Evolutionary conservation across 2,329 filamentous ascomycete species (phyloP).

Genomic region (Periconia digitata): DNA sequence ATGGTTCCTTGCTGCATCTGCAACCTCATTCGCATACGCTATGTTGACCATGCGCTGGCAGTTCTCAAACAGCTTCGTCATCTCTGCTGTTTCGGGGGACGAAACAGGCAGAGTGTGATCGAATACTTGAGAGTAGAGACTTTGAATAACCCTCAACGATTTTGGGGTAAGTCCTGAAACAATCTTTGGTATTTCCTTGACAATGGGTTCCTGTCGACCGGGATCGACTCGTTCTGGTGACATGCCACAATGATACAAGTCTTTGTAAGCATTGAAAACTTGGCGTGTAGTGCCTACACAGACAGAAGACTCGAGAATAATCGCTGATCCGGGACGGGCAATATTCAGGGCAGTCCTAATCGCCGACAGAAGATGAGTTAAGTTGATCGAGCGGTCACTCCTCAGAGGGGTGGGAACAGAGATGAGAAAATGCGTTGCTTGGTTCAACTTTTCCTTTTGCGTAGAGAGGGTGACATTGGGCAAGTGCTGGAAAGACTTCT

Average conservation of each 20-base stretch:
- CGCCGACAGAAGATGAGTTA: constrained; percentile 50
- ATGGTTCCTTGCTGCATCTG: constrained; percentile 51
- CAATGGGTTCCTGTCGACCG: constrained; percentile 45
- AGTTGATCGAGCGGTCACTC: constrained; percentile 51
- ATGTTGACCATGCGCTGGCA: constrained; percentile 60
- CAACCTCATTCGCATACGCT: constrained; percentile 59
- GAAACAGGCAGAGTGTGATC: constrained; percentile 53
- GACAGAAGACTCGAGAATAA: constrained; percentile 58
- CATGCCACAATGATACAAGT: constrained; percentile 37
- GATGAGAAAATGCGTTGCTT: constrained; percentile 52
- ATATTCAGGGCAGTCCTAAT: constrained; percentile 45
- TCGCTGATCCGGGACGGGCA: constrained; percentile 48
- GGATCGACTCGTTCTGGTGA: constrained; percentile 51
- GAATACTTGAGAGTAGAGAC: constrained; percentile 52
- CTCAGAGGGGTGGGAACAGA: constrained; percentile 55
- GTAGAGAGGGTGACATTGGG: constrained; percentile 3
- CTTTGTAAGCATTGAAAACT: constrained; percentile 51
- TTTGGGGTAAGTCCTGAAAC: constrained; percentile 49
- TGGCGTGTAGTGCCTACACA: constrained; percentile 58
- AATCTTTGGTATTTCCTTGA: constrained; percentile 54
- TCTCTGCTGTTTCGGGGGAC: constrained; percentile 57
- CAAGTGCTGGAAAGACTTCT: neutral
- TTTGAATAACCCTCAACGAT: constrained; percentile 49
- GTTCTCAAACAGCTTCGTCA: constrained; percentile 62
- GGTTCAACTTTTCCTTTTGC: neutral